A percentile compares a stretch with the other conserved stretches of the same genome.
Conservation (phyloP, 352 stramenopile species). For the Globisporangium barbulae region DNA sequence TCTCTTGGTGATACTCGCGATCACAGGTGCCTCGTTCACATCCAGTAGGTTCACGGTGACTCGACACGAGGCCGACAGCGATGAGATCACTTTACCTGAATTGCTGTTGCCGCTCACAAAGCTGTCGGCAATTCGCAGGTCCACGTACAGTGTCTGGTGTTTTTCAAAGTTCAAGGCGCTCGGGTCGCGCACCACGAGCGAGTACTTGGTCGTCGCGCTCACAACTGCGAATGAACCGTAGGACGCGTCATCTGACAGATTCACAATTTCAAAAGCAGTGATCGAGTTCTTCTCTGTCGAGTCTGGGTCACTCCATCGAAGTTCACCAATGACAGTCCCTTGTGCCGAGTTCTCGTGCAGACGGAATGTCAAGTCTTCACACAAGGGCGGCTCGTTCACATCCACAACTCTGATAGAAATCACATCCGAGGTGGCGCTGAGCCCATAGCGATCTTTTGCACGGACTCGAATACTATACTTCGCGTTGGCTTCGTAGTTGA, state of each 20-base stretch:
- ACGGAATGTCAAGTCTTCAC: slow-evolving; percentile 8
- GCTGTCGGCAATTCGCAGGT: slow-evolving; percentile 12
- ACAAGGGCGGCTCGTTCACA: slow-evolving; percentile 30
- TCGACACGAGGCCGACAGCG: slow-evolving; percentile 33
- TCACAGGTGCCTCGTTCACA: slow-evolving; percentile 44
- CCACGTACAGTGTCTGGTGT: neutral
- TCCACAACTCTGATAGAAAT: slow-evolving; percentile 22
- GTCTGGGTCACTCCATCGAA: slow-evolving; percentile 46
- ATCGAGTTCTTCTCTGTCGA: slow-evolving; percentile 34
- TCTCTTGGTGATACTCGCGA: slow-evolving; percentile 21
- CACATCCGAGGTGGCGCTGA: slow-evolving; percentile 21
- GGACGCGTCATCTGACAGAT: slow-evolving; percentile 8
- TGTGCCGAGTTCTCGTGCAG: slow-evolving; percentile 29
- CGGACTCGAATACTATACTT: slow-evolving; percentile 30
- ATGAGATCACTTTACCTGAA: slow-evolving; percentile 24
- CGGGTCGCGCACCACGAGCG: neutral
- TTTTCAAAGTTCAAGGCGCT: slow-evolving; percentile 9
- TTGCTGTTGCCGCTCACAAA: slow-evolving; percentile 7
- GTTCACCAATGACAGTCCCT: slow-evolving; percentile 19
- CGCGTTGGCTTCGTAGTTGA: slow-evolving; percentile 38
- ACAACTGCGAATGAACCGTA: slow-evolving; percentile 11
- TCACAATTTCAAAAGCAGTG: slow-evolving; percentile 41
- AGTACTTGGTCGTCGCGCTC: neutral
- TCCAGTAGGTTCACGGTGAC: slow-evolving; percentile 34
- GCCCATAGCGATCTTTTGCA: slow-evolving; percentile 43